These are phyloP conservation scores for Ambrosiella beaveri DNA, from an alignment of 2,329 filamentous ascomycete species.

Conservation along the genomic window DNA sequence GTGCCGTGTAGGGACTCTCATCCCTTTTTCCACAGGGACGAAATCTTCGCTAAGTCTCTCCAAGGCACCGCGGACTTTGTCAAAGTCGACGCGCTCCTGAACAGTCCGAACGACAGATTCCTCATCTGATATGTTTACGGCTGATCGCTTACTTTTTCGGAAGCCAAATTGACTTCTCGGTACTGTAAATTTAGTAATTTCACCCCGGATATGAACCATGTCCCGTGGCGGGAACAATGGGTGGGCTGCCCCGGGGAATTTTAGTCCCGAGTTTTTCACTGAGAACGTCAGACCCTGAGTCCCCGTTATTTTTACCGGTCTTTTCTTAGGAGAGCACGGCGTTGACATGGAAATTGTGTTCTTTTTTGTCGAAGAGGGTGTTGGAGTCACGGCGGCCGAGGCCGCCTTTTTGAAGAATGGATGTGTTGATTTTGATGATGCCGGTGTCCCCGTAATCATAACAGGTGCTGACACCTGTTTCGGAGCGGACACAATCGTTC, in stretches of 20 bases:
- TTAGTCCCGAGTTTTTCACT: constrained; percentile 29
- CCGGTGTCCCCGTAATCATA: constrained; percentile 4
- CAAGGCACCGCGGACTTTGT: constrained; percentile 17
- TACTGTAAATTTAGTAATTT: neutral
- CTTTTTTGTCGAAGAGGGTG: constrained; percentile 15
- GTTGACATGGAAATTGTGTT: constrained; percentile 33
- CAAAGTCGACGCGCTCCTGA: constrained; percentile 17
- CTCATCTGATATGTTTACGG: constrained; percentile 22
- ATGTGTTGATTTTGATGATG: constrained; percentile 21
- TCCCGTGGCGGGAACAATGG: constrained; percentile 56
- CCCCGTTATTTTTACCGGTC: constrained; percentile 7
- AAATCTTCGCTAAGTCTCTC: constrained; percentile 23
- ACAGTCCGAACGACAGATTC: constrained; percentile 28
- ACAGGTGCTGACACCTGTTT: constrained; percentile 14
- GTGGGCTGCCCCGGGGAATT: constrained; percentile 47
- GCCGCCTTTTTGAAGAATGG: constrained; percentile 25
- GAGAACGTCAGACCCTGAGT: constrained; percentile 23
- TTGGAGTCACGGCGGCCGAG: neutral
- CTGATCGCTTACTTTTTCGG: constrained; percentile 33
- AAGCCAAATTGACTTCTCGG: neutral
- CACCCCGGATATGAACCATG: constrained; percentile 46
- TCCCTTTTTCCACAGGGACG: constrained; percentile 26
- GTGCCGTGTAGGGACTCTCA: constrained; percentile 37
- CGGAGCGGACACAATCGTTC: constrained; percentile 3
- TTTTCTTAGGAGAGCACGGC: constrained; percentile 31